phyloP scores from a whole-genome alignment of 1,284 basidiomycete genomes.

The Ceratobasidium sp. region DNA sequence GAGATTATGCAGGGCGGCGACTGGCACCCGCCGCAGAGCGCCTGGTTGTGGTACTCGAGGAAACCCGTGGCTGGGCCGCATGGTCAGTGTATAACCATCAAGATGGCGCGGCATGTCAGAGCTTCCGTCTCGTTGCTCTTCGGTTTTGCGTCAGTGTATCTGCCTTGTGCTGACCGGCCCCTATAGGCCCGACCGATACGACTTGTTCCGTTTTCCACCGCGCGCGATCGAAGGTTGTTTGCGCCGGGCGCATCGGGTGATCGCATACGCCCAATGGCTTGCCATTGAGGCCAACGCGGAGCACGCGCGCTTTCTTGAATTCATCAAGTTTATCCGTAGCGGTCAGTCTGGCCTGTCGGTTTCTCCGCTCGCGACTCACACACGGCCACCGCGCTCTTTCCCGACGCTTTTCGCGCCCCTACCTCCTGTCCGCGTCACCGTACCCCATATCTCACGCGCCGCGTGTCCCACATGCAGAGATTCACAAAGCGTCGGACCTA shows the following conservation, averaged over 20 bases:
- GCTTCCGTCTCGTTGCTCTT: conserved; percentile 25
- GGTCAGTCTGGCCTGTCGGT: conserved; percentile 57
- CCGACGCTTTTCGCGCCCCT: conserved; percentile 5
- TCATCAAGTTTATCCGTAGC: conserved; percentile 75
- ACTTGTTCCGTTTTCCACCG: conserved; percentile 61
- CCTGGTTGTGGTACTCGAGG: conserved; percentile 72
- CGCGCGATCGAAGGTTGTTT: conserved; percentile 62
- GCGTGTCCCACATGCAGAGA: conserved; percentile 48
- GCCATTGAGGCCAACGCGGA: conserved; percentile 69
- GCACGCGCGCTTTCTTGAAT: conserved; percentile 72
- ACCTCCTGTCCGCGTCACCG: conserved; percentile 44
- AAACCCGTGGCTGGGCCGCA: conserved; percentile 74
- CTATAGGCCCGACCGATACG: conserved; percentile 58
- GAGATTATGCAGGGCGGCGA: conserved; percentile 72
- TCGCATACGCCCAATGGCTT: conserved; percentile 71
- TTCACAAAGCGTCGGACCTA: conserved; percentile 48
- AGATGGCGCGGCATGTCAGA: conserved; percentile 13
- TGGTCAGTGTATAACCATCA: conserved; percentile 59
- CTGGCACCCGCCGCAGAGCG: conserved; percentile 76
- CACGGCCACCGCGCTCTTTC: conserved; percentile 20
- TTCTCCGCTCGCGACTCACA: conserved; percentile 30
- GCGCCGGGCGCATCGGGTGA: conserved; percentile 60
- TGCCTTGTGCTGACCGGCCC: conserved; percentile 32
- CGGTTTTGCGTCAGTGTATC: conserved; percentile 10
- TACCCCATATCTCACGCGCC: conserved; percentile 21